Conservation (phyloP, 192 early-diverging fungal genomes). For the Rhizophagus clarus region DNA sequence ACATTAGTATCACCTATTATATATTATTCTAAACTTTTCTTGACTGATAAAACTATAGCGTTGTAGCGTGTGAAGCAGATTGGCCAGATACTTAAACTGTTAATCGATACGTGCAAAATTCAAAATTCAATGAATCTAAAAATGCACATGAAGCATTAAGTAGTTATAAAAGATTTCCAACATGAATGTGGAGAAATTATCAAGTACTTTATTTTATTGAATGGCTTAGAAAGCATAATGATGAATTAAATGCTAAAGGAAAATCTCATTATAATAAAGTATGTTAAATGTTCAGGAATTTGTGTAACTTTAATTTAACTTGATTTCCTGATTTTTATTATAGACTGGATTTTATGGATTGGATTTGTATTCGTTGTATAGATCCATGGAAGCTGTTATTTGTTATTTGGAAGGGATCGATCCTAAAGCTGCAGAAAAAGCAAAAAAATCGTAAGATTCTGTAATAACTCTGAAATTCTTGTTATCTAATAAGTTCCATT, state of each 20-base stretch:
- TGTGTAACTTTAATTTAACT: background rate
- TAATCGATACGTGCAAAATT: slow-evolving; percentile 28
- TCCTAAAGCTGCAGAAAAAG: background rate
- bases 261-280: background rate
- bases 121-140: background rate
- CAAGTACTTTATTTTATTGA: slow-evolving; percentile 13
- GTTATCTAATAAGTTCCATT: background rate
- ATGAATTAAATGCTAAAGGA: background rate
- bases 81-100: slow-evolving; percentile 24
- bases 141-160: background rate
- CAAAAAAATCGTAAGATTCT: background rate
- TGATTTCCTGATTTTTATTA: background rate
- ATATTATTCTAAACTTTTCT: background rate
- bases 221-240: slow-evolving; percentile 18
- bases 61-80: slow-evolving; percentile 25
- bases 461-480: background rate
- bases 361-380: slow-evolving; percentile 21
- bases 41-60: background rate
- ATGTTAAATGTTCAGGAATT: background rate
- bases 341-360: slow-evolving; percentile 10
- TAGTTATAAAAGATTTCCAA: slow-evolving; percentile 8
- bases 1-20: too few relatives aligned
- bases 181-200: slow-evolving; percentile 25
- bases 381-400: slow-evolving; percentile 1
- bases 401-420: background rate